Evolutionary conservation across 2,329 filamentous ascomycete genomes (phyloP).

Genomic region (Nemania sp.): DNA sequence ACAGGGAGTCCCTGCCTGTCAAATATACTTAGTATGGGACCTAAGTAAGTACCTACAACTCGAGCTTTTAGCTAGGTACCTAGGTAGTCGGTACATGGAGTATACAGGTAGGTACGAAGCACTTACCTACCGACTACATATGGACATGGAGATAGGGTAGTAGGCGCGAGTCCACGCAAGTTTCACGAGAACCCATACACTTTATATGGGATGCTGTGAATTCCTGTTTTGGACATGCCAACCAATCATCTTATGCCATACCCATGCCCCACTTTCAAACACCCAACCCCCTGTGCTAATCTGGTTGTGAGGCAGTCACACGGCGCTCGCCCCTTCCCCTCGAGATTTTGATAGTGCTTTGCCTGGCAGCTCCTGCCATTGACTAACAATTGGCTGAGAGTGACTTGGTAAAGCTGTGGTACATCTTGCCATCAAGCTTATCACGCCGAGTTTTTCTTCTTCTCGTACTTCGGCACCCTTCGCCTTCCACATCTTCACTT

Average conservation of each 20-base stretch:
- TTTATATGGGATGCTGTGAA: conserved; percentile 33
- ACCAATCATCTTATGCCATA: conserved; percentile 28
- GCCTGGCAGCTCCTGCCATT: conserved; percentile 17
- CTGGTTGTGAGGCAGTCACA: conserved; percentile 9
- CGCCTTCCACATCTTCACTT: background rate
- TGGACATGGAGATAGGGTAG: too few relatives aligned
- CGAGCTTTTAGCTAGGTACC: too few relatives aligned
- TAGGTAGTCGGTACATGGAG: too few relatives aligned
- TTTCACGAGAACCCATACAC: conserved; percentile 31
- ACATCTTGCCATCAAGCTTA: conserved; percentile 1
- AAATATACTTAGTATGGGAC: too few relatives aligned
- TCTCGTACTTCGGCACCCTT: background rate
- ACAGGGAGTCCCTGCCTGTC: too few relatives aligned
- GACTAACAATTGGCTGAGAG: conserved; percentile 28
- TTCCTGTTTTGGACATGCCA: conserved; percentile 28
- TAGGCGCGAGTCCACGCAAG: conserved; percentile 19
- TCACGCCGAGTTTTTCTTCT: background rate
- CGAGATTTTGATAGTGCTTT: conserved; percentile 34
- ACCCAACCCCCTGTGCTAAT: conserved; percentile 11
- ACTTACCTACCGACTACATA: too few relatives aligned
- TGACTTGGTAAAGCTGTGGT: conserved; percentile 4
- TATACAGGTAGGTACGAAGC: background rate
- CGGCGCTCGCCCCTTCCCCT: conserved; percentile 20
- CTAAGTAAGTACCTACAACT: too few relatives aligned
- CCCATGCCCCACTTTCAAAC: conserved; percentile 21